A percentile compares a stretch with the other conserved stretches of the same genome.
These are phyloP conservation scores for Suillus occidentalis DNA, from an alignment of 768 basidiomycete genomes.

Conservation along the genomic window DNA sequence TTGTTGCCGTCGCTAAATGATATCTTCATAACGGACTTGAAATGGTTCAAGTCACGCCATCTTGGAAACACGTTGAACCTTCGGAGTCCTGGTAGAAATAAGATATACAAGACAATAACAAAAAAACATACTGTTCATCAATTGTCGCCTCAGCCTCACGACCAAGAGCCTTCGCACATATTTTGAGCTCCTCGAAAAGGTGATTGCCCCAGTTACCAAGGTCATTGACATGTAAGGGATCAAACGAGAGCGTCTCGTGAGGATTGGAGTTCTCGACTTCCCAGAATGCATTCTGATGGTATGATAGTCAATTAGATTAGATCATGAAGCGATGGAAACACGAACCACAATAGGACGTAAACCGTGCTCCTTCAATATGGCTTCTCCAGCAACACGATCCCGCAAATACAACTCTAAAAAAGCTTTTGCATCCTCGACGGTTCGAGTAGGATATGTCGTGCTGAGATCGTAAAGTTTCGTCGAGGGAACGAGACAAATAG, in stretches of 20 bases:
- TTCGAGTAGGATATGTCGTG: conserved; percentile 5
- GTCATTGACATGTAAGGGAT: conserved; percentile 38
- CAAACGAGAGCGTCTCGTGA: conserved; percentile 33
- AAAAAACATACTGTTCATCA: conserved; percentile 14
- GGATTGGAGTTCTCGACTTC: conserved; percentile 33
- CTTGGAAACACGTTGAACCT: conserved; percentile 31
- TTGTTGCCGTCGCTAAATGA: conserved; percentile 37
- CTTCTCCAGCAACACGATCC: conserved; percentile 17
- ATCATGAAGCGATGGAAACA: not conserved
- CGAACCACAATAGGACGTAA: conserved; percentile 12
- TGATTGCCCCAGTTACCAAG: conserved; percentile 35
- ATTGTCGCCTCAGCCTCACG: not conserved
- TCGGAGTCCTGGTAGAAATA: conserved; percentile 2
- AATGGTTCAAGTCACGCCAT: conserved; percentile 38
- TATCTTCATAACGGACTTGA: conserved; percentile 22
- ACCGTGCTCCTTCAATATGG: conserved; percentile 12
- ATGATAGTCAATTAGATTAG: too few relatives aligned
- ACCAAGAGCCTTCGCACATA: not conserved
- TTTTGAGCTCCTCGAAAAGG: conserved; percentile 11
- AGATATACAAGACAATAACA: not conserved
- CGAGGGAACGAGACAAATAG: conserved; percentile 35
- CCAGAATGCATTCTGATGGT: conserved; percentile 42
- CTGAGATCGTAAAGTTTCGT: conserved; percentile 24
- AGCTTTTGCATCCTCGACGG: not conserved
- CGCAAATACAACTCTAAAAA: not conserved